Conservation (phyloP, 805 yeast genomes). For the Metschnikowia dekortorum region DNA sequence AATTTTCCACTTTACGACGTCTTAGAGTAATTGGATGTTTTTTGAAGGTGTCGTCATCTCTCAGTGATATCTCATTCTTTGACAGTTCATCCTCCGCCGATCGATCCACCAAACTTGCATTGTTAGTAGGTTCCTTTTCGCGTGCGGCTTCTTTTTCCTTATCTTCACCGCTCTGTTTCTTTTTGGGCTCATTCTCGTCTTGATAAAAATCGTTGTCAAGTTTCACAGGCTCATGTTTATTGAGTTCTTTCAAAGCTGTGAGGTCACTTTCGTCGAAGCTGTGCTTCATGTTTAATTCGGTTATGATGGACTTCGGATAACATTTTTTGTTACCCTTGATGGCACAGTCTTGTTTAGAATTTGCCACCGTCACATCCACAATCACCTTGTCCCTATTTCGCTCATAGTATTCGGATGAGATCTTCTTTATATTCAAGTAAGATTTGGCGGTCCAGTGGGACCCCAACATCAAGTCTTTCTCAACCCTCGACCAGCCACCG, state of each 20-base stretch:
- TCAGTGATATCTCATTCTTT: neutral
- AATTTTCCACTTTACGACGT: conserved; percentile 15
- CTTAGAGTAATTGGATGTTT: neutral
- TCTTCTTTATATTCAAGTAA: conserved; percentile 33
- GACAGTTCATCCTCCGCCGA: neutral
- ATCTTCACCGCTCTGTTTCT: neutral
- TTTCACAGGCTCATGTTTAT: conserved; percentile 5
- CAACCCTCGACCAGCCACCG: conserved; percentile 39
- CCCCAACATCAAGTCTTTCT: conserved; percentile 46
- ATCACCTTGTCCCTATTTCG: conserved; percentile 28
- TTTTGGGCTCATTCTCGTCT: neutral
- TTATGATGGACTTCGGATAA: conserved; percentile 27
- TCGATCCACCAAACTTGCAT: neutral
- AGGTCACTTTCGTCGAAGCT: conserved; percentile 26
- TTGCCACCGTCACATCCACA: conserved; percentile 37
- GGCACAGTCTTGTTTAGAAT: conserved; percentile 26
- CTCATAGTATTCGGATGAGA: conserved; percentile 18
- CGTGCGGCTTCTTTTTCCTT: conserved; percentile 4
- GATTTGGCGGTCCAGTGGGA: conserved; percentile 40
- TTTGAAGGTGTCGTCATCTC: neutral
- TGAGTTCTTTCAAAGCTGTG: conserved; percentile 3
- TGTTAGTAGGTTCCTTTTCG: neutral
- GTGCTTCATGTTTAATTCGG: conserved; percentile 24
- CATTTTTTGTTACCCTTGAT: conserved; percentile 35
- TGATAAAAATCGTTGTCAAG: conserved; percentile 6